Percentiles rank a stretch among this genome's conserved stretches.
Conservation (phyloP, 164 flowering plant species). For the Aristolochia contorta region DNA sequence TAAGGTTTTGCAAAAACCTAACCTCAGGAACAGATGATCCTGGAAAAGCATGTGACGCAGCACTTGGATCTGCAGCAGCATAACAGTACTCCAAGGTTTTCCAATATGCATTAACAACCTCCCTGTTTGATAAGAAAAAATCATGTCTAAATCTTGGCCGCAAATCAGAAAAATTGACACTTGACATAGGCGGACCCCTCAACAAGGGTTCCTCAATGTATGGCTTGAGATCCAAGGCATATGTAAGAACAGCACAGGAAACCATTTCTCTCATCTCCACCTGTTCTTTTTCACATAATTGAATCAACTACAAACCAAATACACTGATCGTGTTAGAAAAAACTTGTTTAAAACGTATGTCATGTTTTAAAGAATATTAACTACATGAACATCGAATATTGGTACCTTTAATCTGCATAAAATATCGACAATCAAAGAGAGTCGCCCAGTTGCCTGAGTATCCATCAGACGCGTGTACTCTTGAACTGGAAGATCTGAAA, state of each 20-base stretch:
- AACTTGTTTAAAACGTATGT: neutral
- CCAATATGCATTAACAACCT: conserved; percentile 86
- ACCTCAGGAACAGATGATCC: conserved; percentile 93
- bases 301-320: conserved; percentile 50
- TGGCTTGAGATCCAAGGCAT: conserved; percentile 89
- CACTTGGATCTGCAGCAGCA: conserved; percentile 61
- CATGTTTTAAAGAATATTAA: neutral
- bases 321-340: neutral
- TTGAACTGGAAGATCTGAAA: conserved; percentile 57
- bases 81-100: conserved; percentile 80
- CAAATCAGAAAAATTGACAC: conserved; percentile 38
- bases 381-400: neutral
- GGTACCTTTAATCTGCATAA: conserved; percentile 70
- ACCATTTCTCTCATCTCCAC: conserved; percentile 21
- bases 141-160: conserved; percentile 82
- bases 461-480: conserved; percentile 62
- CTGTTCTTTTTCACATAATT: conserved; percentile 38
- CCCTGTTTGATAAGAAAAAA: conserved; percentile 52
- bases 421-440: conserved; percentile 61
- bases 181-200: conserved; percentile 23
- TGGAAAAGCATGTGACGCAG: conserved; percentile 81
- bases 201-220: conserved; percentile 84
- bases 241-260: conserved; percentile 34
- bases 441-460: conserved; percentile 58
- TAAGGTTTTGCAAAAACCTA: neutral